Evolutionary conservation across 148 eudicot species (phyloP), one percentile per base, ranked within the genome.

Genomic region (Silene uniflora): DNA sequence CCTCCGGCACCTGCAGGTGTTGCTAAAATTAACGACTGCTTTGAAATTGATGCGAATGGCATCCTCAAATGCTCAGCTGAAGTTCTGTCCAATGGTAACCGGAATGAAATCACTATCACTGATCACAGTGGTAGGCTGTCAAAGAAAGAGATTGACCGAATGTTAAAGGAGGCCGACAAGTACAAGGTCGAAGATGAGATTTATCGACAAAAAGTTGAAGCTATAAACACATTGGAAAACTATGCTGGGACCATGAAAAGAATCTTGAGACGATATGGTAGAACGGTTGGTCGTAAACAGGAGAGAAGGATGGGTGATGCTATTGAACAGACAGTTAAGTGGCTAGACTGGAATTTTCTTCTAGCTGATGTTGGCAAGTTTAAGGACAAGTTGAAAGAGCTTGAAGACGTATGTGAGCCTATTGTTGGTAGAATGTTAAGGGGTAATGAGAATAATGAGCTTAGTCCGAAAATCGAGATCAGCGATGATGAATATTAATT

Each of bases 21-120:
- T 23, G 39, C 61, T 9, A 8, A 3, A 1, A 49, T 70, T 7
- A 24, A 1, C 17, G 35, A 1, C 3, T 70, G 73, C 17, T 52
- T 70, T 14, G 73, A 70, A 22, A 69, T 69, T 14, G 60, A 69
- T 7, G n/a, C 19, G 3, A 7, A 69, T 18, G 73, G 73, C n/a
- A 69, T 69, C 60, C 23, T 69, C 19, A 52, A 22, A 1, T 22
- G 23, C 10, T 10, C 32, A 0, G 35, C 73, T 4, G 0, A 47
- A 7, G 73, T 46, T 18, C n/a, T 21, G 5, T 13, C 24, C 8
- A n/a, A 18, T 12, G 35, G 59, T 10, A 21, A 5, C 42, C 23
- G 18, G n/a, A 49, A 11, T 14, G 18, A 23, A 12, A 69, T 69
- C 13, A 69, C 17, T 0, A 69, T 69, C 32, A 22, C 73, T 3